Conservation (phyloP, 108 stramenopile genomes). For the Pseudonitzschia multiseries region DNA sequence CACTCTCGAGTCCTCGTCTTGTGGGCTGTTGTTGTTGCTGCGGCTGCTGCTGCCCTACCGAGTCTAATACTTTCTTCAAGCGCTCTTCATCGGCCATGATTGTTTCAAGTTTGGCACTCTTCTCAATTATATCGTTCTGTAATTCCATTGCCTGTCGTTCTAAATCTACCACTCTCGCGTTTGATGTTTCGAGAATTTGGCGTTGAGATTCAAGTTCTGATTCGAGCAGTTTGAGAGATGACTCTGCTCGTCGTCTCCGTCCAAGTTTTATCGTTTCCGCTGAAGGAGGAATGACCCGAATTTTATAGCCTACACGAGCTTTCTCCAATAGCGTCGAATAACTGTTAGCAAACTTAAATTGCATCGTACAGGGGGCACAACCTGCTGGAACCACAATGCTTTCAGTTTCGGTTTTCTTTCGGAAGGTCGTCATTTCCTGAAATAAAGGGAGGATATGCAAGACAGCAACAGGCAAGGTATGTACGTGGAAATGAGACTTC, state of each 20-base stretch:
- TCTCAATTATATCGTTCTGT: neutral
- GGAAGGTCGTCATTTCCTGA: conserved; percentile 5
- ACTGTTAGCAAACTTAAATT: conserved; percentile 7
- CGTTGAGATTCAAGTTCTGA: neutral
- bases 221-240: conserved; percentile 5
- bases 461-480: neutral
- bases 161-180: neutral
- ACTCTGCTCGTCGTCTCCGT: neutral
- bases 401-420: neutral
- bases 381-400: conserved; percentile 9
- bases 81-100: conserved; percentile 8
- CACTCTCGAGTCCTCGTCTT: too few species aligned
- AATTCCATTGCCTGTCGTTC: conserved; percentile 1
- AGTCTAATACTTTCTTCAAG: neutral
- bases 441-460: neutral
- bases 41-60: too few species aligned
- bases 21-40: too few species aligned
- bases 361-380: conserved; percentile 10
- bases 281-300: conserved; percentile 7
- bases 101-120: neutral
- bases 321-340: conserved; percentile 13
- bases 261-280: conserved; percentile 4
- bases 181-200: neutral
- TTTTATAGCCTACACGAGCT: conserved; percentile 3
- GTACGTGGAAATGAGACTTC: neutral